Conservation (phyloP, 2,329 filamentous ascomycete genomes). For the Ascochyta pisi region DNA sequence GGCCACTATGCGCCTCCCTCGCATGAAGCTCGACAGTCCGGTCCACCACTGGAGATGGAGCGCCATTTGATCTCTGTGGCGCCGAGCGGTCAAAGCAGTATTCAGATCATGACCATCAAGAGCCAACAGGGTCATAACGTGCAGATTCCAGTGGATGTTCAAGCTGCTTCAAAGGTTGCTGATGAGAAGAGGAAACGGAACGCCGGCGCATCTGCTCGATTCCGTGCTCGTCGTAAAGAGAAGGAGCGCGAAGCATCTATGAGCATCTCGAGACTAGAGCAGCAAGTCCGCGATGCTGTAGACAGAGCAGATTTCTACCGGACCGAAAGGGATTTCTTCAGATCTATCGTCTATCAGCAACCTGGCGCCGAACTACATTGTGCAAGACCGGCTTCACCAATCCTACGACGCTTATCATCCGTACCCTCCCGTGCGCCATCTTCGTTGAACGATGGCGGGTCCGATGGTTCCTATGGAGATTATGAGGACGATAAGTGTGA, state of each 20-base stretch:
- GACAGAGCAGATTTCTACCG: slow-evolving; percentile 77
- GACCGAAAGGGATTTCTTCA: slow-evolving; percentile 72
- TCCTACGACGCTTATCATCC: slow-evolving; percentile 42
- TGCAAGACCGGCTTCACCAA: slow-evolving; percentile 53
- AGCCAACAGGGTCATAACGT: slow-evolving; percentile 59
- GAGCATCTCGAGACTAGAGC: slow-evolving; percentile 73
- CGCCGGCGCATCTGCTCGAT: slow-evolving; percentile 82
- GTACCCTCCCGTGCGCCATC: slow-evolving; percentile 39
- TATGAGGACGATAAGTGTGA: slow-evolving; percentile 42
- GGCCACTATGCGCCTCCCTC: slow-evolving; percentile 25
- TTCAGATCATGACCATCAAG: slow-evolving; percentile 62
- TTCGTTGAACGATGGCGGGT: slow-evolving; percentile 38
- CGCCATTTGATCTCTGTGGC: slow-evolving; percentile 54
- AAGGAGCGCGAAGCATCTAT: slow-evolving; percentile 76
- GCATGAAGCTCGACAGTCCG: slow-evolving; percentile 9
- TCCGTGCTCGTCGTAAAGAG: slow-evolving; percentile 81
- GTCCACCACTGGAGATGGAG: slow-evolving; percentile 27
- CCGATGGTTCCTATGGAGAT: slow-evolving; percentile 40
- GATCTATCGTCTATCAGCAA: slow-evolving; percentile 62
- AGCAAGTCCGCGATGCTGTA: slow-evolving; percentile 70
- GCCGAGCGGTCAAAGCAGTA: slow-evolving; percentile 55
- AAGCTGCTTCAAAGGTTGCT: slow-evolving; percentile 80
- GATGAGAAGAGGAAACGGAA: slow-evolving; percentile 88
- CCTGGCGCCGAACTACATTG: slow-evolving; percentile 59
- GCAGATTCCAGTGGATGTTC: slow-evolving; percentile 76